Evolutionary conservation across 345 rosid genomes (phyloP), one percentile per base, ranked within the genome.

Genomic region (Sapria himalayana): DNA sequence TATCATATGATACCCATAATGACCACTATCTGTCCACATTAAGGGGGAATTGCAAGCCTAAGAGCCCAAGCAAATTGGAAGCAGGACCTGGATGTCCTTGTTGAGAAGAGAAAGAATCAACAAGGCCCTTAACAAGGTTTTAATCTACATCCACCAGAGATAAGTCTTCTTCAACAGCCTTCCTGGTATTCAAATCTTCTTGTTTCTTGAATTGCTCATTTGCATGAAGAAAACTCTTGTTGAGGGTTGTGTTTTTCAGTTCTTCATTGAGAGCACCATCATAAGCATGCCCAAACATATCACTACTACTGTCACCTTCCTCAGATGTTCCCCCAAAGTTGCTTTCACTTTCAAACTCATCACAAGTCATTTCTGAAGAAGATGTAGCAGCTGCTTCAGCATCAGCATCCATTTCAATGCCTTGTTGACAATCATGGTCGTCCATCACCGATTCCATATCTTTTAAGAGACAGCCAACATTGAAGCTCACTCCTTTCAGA

Each of bases 61-160:
- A 78, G 42, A 81, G 69, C 14, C 93, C 85, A 8, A 86, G 85
- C 50, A 81, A 51, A 60, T 86, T 86, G 13, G 94, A 86, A 33
- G 89, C 53, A 14, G 97, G 94, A 27, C 97, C 89, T n/a, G 97
- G 94, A 19, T 78, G 82, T 23, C 94, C 97, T 57, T 73, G 70
- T 38, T 81, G 94, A 31, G 89, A 76, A 29, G 85, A 57, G 60
- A 70, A 76, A 3, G 94, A 86, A 25, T 86, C 85, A 0, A 86
- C 74, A 2, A 86, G 59, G 64, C 60, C 78, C 73, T 78, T 78
- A 31, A 81, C 89, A 25, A 86, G 71, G 66, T 86, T 86, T 46
- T 78, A 49, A 46, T 86, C 97, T 33, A 73, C 89, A 20, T 81
- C 92, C 29, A 81, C 75, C 0, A 92, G 94, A 29, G 52, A 66